These are phyloP conservation scores for Scytalidium sp. DNA, from an alignment of 2,329 filamentous ascomycete species.

Conservation along the genomic window DNA sequence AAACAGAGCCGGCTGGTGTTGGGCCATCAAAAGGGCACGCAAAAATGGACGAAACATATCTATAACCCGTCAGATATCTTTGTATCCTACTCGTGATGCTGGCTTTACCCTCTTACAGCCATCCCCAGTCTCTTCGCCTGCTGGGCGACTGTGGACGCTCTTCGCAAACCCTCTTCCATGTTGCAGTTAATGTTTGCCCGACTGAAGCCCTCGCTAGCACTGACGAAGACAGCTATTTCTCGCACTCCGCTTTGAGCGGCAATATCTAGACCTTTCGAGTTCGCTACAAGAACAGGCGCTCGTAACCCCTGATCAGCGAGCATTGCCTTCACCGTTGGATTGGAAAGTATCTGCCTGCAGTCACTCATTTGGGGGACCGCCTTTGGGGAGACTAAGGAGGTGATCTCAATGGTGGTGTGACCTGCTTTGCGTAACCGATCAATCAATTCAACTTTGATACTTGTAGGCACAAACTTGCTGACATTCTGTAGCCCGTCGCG, in stretches of 20 bases:
- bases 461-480: slow-evolving; percentile 53
- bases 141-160: slow-evolving; percentile 46
- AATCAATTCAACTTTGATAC: slow-evolving; percentile 62
- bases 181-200: slow-evolving; percentile 57
- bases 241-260: slow-evolving; percentile 16
- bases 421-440: slow-evolving; percentile 54
- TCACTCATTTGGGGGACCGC: slow-evolving; percentile 66
- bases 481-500: slow-evolving; percentile 70
- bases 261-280: slow-evolving; percentile 50
- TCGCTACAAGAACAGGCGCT: slow-evolving; percentile 44
- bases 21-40: slow-evolving; percentile 46
- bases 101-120: slow-evolving; percentile 41
- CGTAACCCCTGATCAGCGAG: background rate
- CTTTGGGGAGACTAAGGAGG: slow-evolving; percentile 65
- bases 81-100: background rate
- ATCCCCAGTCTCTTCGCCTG: slow-evolving; percentile 39
- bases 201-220: slow-evolving; percentile 57
- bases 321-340: background rate
- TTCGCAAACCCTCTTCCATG: slow-evolving; percentile 50
- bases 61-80: slow-evolving; percentile 3
- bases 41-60: slow-evolving; percentile 54
- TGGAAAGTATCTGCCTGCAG: slow-evolving; percentile 45
- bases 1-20: slow-evolving; percentile 25
- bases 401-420: slow-evolving; percentile 60
- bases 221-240: slow-evolving; percentile 51